Percentiles rank a stretch among this genome's conserved stretches.
These are phyloP conservation scores for Hansenula sp. DNA, from an alignment of 1,139 yeast species.

Conservation along the genomic window DNA sequence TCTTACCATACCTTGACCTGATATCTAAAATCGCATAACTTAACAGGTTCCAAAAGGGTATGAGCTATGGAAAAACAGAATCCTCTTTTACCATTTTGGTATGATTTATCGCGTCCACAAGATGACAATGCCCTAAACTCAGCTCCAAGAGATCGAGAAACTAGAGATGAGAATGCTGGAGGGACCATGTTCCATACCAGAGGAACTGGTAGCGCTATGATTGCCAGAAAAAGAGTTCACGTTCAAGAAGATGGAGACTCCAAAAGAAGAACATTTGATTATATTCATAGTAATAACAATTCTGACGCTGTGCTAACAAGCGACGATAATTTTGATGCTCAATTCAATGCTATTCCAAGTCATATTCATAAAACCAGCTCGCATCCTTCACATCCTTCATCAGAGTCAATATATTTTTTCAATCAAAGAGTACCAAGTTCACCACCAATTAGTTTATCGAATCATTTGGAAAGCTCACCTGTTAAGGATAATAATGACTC, in stretches of 20 bases:
- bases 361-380: constrained; percentile 11
- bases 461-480: constrained; percentile 17
- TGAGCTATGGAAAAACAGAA: constrained; percentile 15
- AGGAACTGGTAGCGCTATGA: constrained; percentile 9
- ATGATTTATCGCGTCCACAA: constrained; percentile 23
- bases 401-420: constrained; percentile 20
- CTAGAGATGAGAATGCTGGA: constrained; percentile 22
- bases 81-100: constrained; percentile 28
- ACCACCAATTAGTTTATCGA: constrained; percentile 7
- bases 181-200: constrained; percentile 26
- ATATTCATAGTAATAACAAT: constrained; percentile 8
- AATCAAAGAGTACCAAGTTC: constrained; percentile 18
- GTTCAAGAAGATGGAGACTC: constrained; percentile 19
- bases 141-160: constrained; percentile 21
- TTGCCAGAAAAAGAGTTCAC: constrained; percentile 19
- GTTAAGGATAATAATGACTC: background rate
- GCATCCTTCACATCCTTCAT: constrained; percentile 14
- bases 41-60: background rate
- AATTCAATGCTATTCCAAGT: background rate
- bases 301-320: constrained; percentile 17
- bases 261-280: constrained; percentile 16
- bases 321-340: constrained; percentile 11
- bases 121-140: constrained; percentile 25
- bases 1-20: too few relatives aligned
- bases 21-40: too few relatives aligned